phyloP scores from a whole-genome alignment of 306 rosid species.

The Ammopiptanthus mongolicus region DNA sequence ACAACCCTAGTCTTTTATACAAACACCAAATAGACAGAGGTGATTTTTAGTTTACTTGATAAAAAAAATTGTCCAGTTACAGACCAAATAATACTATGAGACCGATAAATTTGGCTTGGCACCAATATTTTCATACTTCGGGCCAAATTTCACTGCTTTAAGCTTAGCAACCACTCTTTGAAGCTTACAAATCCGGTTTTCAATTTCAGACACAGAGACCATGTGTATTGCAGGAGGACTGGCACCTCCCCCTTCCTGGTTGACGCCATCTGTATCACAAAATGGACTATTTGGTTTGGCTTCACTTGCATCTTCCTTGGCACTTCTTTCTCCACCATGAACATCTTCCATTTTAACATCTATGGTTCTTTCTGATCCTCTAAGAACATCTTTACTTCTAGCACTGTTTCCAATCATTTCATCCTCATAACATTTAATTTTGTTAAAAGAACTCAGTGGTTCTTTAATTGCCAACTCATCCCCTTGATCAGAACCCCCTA shows the following conservation, averaged over 20 bases:
- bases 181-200: not conserved
- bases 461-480: not conserved
- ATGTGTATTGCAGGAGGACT: not conserved
- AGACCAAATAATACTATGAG: not conserved
- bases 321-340: not conserved
- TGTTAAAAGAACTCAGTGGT: not conserved
- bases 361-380: not conserved
- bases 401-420: not conserved
- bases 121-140: no score
- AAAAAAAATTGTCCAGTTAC: not conserved
- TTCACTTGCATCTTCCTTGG: not conserved
- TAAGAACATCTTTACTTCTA: not conserved
- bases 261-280: not conserved
- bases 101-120: not conserved
- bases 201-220: not conserved
- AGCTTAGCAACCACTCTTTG: conserved; percentile 2
- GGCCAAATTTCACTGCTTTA: not conserved
- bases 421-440: not conserved
- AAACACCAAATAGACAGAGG: no score
- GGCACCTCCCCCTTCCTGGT: not conserved
- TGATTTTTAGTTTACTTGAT: no score
- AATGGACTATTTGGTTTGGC: not conserved
- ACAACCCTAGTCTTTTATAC: no score
- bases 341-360: not conserved
- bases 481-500: not conserved